Conservation (phyloP, 129 eudicot genomes). For the Arctium lappa region DNA sequence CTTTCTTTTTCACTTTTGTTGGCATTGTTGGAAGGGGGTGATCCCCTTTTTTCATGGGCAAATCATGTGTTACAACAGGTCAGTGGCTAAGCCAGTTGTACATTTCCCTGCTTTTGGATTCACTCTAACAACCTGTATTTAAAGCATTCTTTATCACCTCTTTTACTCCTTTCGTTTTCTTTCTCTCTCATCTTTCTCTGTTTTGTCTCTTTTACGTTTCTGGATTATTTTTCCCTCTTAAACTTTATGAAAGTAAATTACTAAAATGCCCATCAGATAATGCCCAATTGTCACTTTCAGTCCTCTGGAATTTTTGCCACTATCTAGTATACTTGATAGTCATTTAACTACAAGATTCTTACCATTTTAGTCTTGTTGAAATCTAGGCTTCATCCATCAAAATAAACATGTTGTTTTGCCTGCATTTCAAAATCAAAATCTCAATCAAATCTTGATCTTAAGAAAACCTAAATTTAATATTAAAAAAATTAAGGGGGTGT, state of each 20-base stretch:
- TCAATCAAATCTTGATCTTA: neutral
- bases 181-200: conserved; percentile 17
- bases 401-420: neutral
- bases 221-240: conserved; percentile 22
- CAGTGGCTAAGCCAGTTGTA: conserved; percentile 38
- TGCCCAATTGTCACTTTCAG: conserved; percentile 12
- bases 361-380: neutral
- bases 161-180: conserved; percentile 39
- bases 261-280: neutral
- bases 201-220: conserved; percentile 9
- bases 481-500: no score
- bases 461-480: neutral
- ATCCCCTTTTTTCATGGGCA: conserved; percentile 32
- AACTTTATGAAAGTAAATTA: conserved; percentile 13
- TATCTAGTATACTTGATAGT: neutral
- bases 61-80: conserved; percentile 43
- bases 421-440: neutral
- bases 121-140: conserved; percentile 22
- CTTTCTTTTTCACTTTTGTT: conserved; percentile 31
- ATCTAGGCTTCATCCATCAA: neutral
- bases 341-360: neutral
- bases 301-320: neutral
- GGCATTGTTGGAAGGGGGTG: conserved; percentile 24
- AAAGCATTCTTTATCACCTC: conserved; percentile 35
- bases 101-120: conserved; percentile 39